Evolutionary conservation across 2,329 filamentous ascomycete species (phyloP).

Genomic region (Fonsecaea monophora): DNA sequence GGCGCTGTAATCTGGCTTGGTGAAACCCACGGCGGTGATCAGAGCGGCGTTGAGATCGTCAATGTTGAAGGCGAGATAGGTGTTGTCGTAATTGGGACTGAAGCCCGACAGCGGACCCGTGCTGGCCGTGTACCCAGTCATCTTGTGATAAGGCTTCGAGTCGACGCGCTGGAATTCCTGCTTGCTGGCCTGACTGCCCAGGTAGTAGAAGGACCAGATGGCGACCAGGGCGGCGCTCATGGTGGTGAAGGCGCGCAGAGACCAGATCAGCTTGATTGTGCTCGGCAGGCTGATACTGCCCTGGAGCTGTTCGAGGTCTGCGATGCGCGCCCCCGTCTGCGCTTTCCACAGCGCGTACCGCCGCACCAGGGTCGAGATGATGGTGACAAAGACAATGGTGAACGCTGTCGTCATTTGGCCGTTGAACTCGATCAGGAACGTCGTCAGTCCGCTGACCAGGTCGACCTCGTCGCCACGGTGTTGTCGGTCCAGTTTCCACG

Average conservation of each 20-base stretch:
- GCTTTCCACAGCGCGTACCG: constrained; percentile 28
- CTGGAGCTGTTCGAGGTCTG: constrained; percentile 29
- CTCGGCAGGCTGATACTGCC: constrained; percentile 24
- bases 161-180: constrained; percentile 16
- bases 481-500: constrained; percentile 19
- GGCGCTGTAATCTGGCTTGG: constrained; percentile 4
- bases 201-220: constrained; percentile 29
- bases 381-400: constrained; percentile 29
- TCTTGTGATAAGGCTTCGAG: constrained; percentile 7
- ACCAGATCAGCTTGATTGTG: constrained; percentile 27
- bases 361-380: constrained; percentile 27
- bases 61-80: background rate
- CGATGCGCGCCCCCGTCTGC: constrained; percentile 21
- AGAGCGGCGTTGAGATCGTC: constrained; percentile 1
- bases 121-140: constrained; percentile 6
- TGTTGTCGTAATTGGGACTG: constrained; percentile 1
- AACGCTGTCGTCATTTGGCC: constrained; percentile 26
- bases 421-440: constrained; percentile 25
- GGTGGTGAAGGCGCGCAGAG: constrained; percentile 23
- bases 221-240: constrained; percentile 12
- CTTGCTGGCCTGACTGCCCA: constrained; percentile 25
- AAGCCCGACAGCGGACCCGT: constrained; percentile 19
- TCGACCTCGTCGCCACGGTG: constrained; percentile 20
- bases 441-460: constrained; percentile 20
- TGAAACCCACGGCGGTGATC: constrained; percentile 2